Base-by-base conservation (phyloP, 768 basidiomycete genomes). In the Trametes cinnabarina region DNA sequence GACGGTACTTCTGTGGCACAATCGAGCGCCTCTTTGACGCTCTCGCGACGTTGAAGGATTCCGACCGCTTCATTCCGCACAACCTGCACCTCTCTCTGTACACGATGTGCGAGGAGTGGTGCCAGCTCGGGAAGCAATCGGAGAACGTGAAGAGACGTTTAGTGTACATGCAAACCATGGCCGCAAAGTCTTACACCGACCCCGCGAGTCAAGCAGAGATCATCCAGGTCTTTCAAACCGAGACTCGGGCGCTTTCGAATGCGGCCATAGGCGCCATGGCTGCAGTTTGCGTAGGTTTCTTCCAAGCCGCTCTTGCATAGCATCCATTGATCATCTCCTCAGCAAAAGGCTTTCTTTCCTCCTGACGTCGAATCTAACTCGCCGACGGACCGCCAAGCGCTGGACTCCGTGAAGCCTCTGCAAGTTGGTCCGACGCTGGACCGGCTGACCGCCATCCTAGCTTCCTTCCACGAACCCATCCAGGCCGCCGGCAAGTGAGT, bases 101-200 rank as follows among this genome's bases (percentile, higher is more conserved):
- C 72, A 84, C 87, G 32, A 75, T 93, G 37, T 94, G 92, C 63
- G 92, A 95, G 71, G 92, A 94, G 65, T 97, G 94, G 94, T 96
- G 94, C 70, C 86, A 92, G 66, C 77, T 89, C 44, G 94, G 92
- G 5, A 80, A 84, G 28, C 85, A 90, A 64, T 79, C 84, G 0
- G 90, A 93, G 60, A 72, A 76, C n/a, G 81, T 83, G 37, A 88
- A 85, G 69, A 88, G 86, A 52, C 80, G 90, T 47, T 74, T 87
- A 41, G 78, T 82, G 23, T 66, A 81, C 54, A 93, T 94, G 84
- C 84, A 91, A 66, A 83, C 82, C 61, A 81, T 84, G 15, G 83
- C 81, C 3, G 76, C 77, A 2, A 77, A 80, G 10, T 79, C 80
- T 0, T 78, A 79, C 37, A 76, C 78, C n/a, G 82, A 84, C 19